phyloP scores from a whole-genome alignment of 2,329 filamentous ascomycete genomes.

The Cadophora malorum region DNA sequence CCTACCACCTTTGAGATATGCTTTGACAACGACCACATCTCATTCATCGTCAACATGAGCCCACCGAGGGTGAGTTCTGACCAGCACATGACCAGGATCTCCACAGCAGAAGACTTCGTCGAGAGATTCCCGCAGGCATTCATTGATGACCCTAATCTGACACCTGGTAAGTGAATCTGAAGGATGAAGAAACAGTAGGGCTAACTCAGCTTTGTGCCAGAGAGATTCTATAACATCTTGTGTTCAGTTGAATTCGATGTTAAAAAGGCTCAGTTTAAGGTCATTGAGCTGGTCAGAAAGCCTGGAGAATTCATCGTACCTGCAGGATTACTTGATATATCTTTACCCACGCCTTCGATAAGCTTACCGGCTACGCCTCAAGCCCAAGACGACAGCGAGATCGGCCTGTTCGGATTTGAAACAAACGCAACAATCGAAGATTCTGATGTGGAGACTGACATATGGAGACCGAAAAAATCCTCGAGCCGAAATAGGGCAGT shows the following conservation, averaged over 20 bases:
- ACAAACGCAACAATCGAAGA: background rate
- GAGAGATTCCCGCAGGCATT: background rate
- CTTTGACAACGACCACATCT: background rate
- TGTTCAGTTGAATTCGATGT: constrained; percentile 1
- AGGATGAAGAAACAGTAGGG: background rate
- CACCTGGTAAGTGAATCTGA: background rate
- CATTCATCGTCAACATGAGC: background rate
- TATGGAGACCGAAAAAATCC: background rate
- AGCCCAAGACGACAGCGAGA: background rate
- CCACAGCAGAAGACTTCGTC: background rate
- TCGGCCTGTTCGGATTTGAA: background rate
- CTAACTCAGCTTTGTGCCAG: background rate
- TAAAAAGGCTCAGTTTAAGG: background rate
- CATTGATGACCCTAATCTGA: background rate
- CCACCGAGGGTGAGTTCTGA: background rate
- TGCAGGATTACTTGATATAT: background rate
- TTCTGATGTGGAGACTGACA: background rate
- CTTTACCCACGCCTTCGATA: background rate
- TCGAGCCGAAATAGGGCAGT: background rate
- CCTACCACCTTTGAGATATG: background rate
- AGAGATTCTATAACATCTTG: constrained; percentile 3
- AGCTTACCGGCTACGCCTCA: background rate
- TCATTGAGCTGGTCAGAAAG: constrained; percentile 1
- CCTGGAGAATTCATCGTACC: background rate
- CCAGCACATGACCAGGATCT: background rate